Conservation (phyloP, 768 basidiomycete genomes). For the Mycena epipterygia region DNA sequence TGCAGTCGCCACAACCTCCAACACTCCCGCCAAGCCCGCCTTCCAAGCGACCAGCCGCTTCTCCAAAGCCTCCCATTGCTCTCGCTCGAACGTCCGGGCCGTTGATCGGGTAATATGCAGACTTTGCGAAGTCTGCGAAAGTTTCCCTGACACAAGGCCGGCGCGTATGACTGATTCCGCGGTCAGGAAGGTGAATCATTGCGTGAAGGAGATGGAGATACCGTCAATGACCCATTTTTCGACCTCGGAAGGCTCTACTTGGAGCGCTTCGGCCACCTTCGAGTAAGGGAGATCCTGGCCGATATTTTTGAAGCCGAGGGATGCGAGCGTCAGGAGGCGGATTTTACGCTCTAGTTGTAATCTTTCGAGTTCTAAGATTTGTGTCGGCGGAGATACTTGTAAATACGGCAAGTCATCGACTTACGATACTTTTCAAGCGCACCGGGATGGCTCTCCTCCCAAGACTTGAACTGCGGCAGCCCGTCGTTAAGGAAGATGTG, state of each 20-base stretch:
- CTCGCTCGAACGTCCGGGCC: slow-evolving; percentile 80
- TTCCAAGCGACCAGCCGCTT: slow-evolving; percentile 85
- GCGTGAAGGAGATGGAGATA: slow-evolving; percentile 46
- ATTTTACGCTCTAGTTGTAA: slow-evolving; percentile 83
- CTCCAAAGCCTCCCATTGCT: slow-evolving; percentile 86
- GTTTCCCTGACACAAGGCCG: slow-evolving; percentile 83
- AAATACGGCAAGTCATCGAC: slow-evolving; percentile 39
- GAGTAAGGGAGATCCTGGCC: slow-evolving; percentile 81
- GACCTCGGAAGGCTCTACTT: slow-evolving; percentile 75
- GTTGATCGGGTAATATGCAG: slow-evolving; percentile 81
- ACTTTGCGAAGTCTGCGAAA: slow-evolving; percentile 84
- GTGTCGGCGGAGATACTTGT: slow-evolving; percentile 2
- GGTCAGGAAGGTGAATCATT: slow-evolving; percentile 12
- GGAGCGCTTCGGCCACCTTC: slow-evolving; percentile 74
- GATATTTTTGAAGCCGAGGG: slow-evolving; percentile 82
- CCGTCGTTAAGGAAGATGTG: slow-evolving; percentile 80
- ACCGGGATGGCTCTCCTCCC: slow-evolving; percentile 65
- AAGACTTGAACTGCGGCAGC: slow-evolving; percentile 71
- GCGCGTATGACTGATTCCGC: slow-evolving; percentile 77
- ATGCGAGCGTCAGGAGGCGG: slow-evolving; percentile 80
- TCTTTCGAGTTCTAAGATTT: slow-evolving; percentile 64
- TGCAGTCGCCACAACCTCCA: slow-evolving; percentile 77
- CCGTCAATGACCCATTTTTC: slow-evolving; percentile 93
- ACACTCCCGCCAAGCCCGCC: slow-evolving; percentile 72
- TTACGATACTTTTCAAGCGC: slow-evolving; percentile 71